phyloP scores from a whole-genome alignment of 169 alveolate genomes.

The Eimeria tenella region DNA sequence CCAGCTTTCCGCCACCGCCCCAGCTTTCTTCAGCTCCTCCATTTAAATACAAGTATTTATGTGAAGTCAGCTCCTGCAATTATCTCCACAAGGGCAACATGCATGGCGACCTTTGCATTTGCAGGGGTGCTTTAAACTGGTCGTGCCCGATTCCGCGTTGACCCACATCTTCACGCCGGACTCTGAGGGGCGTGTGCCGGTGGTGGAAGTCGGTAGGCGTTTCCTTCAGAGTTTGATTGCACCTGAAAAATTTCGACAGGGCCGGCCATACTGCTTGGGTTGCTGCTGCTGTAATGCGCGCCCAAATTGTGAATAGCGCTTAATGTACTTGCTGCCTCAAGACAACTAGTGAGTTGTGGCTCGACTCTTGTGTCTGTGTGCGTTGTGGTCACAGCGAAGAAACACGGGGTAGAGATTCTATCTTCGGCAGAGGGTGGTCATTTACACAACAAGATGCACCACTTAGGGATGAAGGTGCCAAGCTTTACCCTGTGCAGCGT shows the following conservation, averaged over 20 bases:
- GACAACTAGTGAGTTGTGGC: no score
- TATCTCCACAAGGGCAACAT: neutral
- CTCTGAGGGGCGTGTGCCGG: slow-evolving; percentile 63
- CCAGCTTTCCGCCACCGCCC: neutral
- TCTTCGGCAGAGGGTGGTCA: slow-evolving; percentile 65
- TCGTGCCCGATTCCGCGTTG: slow-evolving; percentile 72
- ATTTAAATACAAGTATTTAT: no score
- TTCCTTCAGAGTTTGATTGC: neutral
- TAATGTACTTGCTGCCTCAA: no score
- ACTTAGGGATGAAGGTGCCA: slow-evolving; percentile 43
- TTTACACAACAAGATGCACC: slow-evolving; percentile 54
- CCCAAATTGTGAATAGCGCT: no score
- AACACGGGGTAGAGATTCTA: slow-evolving; percentile 58
- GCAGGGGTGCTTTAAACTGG: slow-evolving; percentile 77
- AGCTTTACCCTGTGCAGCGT: no score
- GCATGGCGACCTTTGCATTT: neutral
- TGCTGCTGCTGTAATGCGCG: no score
- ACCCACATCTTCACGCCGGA: slow-evolving; percentile 60
- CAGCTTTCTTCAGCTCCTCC: neutral
- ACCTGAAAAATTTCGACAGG: neutral
- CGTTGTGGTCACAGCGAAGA: slow-evolving; percentile 44
- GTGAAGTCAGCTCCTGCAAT: neutral
- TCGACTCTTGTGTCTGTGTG: neutral
- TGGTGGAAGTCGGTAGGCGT: slow-evolving; percentile 65
- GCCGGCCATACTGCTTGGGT: neutral